Base-by-base conservation (phyloP, 345 rosid species). In the Populus nigra region DNA sequence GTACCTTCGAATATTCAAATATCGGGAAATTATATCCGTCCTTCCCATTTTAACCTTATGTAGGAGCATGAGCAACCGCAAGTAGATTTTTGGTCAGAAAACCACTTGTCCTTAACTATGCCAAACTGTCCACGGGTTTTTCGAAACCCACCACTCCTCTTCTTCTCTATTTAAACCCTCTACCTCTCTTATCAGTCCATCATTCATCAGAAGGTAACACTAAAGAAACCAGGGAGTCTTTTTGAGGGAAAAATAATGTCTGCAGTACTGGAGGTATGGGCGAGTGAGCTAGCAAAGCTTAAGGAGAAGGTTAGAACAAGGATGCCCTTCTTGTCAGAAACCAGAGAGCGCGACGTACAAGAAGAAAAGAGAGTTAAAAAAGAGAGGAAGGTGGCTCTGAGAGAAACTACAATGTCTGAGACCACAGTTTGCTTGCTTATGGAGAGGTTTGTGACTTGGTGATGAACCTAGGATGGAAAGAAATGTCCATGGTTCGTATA, bases 401-500 rank as follows among this genome's bases (percentile, higher is more conserved):
- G 62, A 50, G 75, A 63, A n/a, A 74, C 77, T 74, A 67, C 87
- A 8, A 88, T 92, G 87, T 90, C 93, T 16, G 98, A 94, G 67
- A 43, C 88, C 39, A 91, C 93, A 20, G 86, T 94, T 29, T 88
- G 86, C 82, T 73, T 92, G 87, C 86, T 94, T 53, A 91, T 94
- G 89, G 98, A 94, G 77, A 91, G 94, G 17, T 94, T 94, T 85
- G 98, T 86, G 27, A 93, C 92, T 76, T 90, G 89, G 78, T 87
- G 85, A 87, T 67, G 10, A 8, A 15, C 5, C 20, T 55, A 36
- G 55, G 15, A 72, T 29, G 7, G 57, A n/a, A 4, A 22, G 67
- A 63, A 25, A 63, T 68, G 63, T 23, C 3, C 55, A 23, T 63
- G 11, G n/a, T 20, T 18, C 23, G 18, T 25, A n/a, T 20, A 63